These are phyloP conservation scores for Solanum pinnatisectum DNA, from an alignment of 257 asterid species.

Conservation along the genomic window DNA sequence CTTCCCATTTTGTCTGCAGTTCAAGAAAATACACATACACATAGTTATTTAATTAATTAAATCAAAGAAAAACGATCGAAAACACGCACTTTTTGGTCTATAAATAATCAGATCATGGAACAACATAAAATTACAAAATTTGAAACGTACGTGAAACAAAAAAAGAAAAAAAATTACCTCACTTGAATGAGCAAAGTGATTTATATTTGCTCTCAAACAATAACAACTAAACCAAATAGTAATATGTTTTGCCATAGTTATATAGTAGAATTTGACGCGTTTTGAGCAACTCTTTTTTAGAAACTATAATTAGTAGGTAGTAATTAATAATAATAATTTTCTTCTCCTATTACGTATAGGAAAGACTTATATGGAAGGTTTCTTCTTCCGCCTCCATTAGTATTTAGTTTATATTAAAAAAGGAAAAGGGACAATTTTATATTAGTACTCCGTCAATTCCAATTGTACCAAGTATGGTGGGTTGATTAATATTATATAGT, in stretches of 20 bases:
- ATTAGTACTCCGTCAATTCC: neutral
- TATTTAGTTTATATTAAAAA: too few species aligned
- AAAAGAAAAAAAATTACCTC: neutral
- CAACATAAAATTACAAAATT: too few species aligned
- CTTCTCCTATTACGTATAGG: neutral
- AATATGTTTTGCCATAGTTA: neutral
- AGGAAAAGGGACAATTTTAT: neutral
- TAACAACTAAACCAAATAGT: neutral
- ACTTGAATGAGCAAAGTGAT: neutral
- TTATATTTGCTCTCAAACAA: neutral
- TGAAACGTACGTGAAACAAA: neutral
- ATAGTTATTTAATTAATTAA: too few species aligned
- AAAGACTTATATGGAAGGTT: neutral
- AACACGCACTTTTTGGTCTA: too few species aligned
- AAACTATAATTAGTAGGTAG: neutral
- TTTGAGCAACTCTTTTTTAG: neutral
- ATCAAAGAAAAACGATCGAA: neutral
- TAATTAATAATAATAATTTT: too few species aligned
- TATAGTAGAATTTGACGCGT: neutral
- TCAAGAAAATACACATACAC: neutral
- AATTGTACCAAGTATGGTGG: neutral
- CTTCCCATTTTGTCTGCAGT: conserved; percentile 43
- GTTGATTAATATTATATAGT: too few species aligned
- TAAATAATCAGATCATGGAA: neutral
- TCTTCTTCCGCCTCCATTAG: neutral